Evolutionary conservation across 805 yeast genomes (phyloP).

Genomic region (Schwanniomyces pseudopolymorphus): DNA sequence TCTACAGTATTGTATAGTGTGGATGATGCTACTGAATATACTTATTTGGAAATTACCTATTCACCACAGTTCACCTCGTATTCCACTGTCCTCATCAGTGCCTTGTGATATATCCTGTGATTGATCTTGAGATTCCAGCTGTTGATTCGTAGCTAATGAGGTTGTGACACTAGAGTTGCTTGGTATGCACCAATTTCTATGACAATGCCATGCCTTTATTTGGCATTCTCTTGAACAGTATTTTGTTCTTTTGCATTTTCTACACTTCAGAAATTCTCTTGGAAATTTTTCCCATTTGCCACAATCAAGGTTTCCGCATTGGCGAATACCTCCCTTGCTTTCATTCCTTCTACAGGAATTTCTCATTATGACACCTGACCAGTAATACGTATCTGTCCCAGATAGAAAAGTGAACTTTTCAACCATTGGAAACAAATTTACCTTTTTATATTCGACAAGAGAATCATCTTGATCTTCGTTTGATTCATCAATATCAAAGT

Average conservation of each 20-base stretch:
- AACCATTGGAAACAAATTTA: constrained; percentile 85
- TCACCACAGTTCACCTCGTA: constrained; percentile 4
- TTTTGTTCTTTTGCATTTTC: constrained; percentile 91
- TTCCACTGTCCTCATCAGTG: constrained; percentile 3
- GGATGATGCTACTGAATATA: background rate
- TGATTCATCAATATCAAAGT: constrained; percentile 39
- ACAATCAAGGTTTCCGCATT: constrained; percentile 90
- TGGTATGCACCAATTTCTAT: constrained; percentile 88
- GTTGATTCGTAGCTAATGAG: constrained; percentile 6
- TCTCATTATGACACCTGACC: constrained; percentile 98
- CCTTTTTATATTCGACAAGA: constrained; percentile 44
- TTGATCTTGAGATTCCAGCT: constrained; percentile 1
- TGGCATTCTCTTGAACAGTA: constrained; percentile 94
- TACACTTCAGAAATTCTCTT: constrained; percentile 90
- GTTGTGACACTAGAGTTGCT: constrained; percentile 33
- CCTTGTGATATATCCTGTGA: constrained; percentile 1
- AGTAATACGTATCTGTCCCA: constrained; percentile 81
- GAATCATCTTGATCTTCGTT: constrained; percentile 32
- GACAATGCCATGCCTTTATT: constrained; percentile 86
- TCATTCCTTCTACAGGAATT: constrained; percentile 94
- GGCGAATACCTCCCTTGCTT: constrained; percentile 81
- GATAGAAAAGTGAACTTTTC: constrained; percentile 80
- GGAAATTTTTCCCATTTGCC: constrained; percentile 93
- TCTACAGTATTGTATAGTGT: background rate
- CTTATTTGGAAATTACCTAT: background rate